Base-by-base conservation (phyloP, 306 rosid species). In the Pachyrhizus erosus region DNA sequence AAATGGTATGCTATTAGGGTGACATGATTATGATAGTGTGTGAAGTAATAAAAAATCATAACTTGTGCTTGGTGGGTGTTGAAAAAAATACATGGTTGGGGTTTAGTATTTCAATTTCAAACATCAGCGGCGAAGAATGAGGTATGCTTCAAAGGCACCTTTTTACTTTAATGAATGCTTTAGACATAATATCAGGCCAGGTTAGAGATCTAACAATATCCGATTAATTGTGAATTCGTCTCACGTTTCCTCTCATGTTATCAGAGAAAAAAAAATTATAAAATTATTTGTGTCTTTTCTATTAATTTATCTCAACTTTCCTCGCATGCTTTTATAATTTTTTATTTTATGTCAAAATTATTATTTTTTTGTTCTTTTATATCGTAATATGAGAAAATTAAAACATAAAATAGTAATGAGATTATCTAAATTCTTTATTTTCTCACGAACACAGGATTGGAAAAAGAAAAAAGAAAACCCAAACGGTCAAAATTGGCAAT, bases 81-180 rank as follows among this genome's bases (percentile, higher is more conserved):
- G 77, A 69, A 77, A 79, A 34, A 48, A 0, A 52, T 12, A 37
- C 52, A 37, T 8, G 31, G 45, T 52, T 65, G 10, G 48, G 48
- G 2, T 10, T 24, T 39, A 2, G 10, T 29, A 5, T 68, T 68
- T 79, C 58, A 54, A 69, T 26, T 24, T 51, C 31, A 40, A 79
- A 18, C 58, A 39, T 31, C 31, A 46, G 2, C 10, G 0, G 40
- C 2, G n/a, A 10, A 18, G 31, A 8, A 20, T 54, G 14, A 9
- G 34, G 33, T 4, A 15, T 64, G 29, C 49, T 78, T 49, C 39
- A 37, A 51, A 54, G 45, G 21, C 83, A 69, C 58, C 83, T 27
- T 45, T 62, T 61, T 15, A 31, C 17, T 70, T 68, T 70, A 39
- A 79, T 68, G 23, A 70, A 54, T 79, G 70, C 8, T 33, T 78